Evolutionary conservation across 2,329 filamentous ascomycete species (phyloP).

Genomic region (Lasiodiplodia sp.): DNA sequence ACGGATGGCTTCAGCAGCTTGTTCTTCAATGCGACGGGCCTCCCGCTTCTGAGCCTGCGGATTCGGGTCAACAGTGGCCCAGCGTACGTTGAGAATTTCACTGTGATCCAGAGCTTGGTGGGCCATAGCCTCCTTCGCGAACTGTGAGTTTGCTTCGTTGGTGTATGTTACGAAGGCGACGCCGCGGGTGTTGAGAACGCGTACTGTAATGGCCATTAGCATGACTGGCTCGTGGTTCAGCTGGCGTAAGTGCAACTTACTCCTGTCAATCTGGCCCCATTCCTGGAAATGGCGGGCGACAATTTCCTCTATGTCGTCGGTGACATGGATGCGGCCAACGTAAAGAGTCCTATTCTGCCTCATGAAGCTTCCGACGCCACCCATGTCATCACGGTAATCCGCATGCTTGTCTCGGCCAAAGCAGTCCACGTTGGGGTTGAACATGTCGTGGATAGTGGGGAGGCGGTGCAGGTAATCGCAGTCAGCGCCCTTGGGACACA

Average conservation of each 20-base stretch:
- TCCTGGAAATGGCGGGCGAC: slow-evolving; percentile 94
- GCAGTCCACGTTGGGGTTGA: slow-evolving; percentile 92
- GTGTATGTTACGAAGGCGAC: slow-evolving; percentile 95
- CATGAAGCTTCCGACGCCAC: slow-evolving; percentile 92
- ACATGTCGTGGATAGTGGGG: slow-evolving; percentile 85
- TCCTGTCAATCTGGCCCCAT: slow-evolving; percentile 92
- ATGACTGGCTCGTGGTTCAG: background rate
- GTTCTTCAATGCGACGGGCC: slow-evolving; percentile 87
- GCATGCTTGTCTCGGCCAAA: slow-evolving; percentile 92
- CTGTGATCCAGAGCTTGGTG: slow-evolving; percentile 90
- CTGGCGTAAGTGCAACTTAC: slow-evolving; percentile 39
- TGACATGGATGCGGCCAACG: slow-evolving; percentile 91
- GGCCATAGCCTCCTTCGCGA: slow-evolving; percentile 83
- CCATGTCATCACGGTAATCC: slow-evolving; percentile 97
- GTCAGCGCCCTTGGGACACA: slow-evolving; percentile 85
- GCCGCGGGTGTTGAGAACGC: slow-evolving; percentile 86
- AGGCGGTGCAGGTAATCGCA: slow-evolving; percentile 94
- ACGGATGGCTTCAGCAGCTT: slow-evolving; percentile 92
- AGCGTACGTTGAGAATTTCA: slow-evolving; percentile 93
- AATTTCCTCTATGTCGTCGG: slow-evolving; percentile 95
- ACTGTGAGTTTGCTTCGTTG: slow-evolving; percentile 68
- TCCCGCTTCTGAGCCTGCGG: slow-evolving; percentile 93
- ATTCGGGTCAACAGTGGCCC: slow-evolving; percentile 97
- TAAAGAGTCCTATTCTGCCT: slow-evolving; percentile 94
- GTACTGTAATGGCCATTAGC: slow-evolving; percentile 50